Percentiles rank a stretch among this genome's conserved stretches.
Evolutionary conservation across 2,329 filamentous ascomycete species (phyloP).

Genomic region (Fusarium euwallaceae): DNA sequence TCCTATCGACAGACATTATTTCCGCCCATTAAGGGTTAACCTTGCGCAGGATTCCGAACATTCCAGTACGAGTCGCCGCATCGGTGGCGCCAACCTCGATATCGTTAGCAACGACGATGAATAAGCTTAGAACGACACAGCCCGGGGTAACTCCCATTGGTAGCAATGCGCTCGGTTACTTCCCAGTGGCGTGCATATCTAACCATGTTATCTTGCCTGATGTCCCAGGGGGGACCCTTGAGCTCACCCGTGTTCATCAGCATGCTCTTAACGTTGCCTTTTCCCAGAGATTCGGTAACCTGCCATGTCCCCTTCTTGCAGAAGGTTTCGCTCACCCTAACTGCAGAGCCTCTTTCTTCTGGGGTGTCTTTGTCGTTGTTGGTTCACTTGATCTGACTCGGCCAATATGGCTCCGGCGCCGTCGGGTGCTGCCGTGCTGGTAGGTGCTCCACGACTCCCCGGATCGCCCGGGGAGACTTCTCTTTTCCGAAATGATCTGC

Average conservation of each 20-base stretch:
- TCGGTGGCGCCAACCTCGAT: slow-evolving; percentile 1
- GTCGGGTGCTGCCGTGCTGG: slow-evolving; percentile 10
- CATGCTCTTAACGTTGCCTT: neutral
- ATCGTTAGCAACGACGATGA: neutral
- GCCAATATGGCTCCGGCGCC: slow-evolving; percentile 6
- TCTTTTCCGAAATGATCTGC: neutral
- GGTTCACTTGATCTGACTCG: neutral
- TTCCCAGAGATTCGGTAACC: neutral
- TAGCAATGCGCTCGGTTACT: neutral
- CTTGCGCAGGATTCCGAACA: neutral
- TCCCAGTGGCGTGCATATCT: slow-evolving; percentile 1
- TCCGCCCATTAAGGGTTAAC: neutral
- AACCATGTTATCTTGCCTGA: neutral
- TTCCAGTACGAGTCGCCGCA: neutral
- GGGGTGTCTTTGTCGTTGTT: neutral
- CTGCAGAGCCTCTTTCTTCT: neutral
- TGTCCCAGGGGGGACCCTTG: neutral
- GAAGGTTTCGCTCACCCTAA: neutral
- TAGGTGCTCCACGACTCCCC: neutral
- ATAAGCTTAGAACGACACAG: neutral
- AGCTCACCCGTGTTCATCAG: neutral
- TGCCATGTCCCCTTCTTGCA: neutral
- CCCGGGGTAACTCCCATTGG: neutral
- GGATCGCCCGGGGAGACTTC: neutral
- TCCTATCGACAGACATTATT: neutral